Percentiles rank a stretch among this genome's conserved stretches.
Evolutionary conservation across 805 yeast genomes (phyloP).

Genomic region (Candida schatavii): DNA sequence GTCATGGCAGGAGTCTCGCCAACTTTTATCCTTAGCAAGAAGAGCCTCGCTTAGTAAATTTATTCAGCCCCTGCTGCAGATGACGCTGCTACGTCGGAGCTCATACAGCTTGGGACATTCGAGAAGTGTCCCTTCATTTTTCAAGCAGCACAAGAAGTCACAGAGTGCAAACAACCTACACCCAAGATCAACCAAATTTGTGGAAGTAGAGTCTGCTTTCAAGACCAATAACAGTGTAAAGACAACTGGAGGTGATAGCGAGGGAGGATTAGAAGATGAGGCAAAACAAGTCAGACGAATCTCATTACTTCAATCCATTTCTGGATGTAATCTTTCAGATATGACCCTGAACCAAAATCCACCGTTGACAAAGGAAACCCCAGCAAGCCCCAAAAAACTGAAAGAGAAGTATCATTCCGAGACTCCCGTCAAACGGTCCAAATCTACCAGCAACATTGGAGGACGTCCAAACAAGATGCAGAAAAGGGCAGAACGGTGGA

Average conservation of each 20-base stretch:
- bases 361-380: not conserved
- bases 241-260: not conserved
- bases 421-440: conserved; percentile 20
- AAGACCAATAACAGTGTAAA: conserved; percentile 1
- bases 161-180: not conserved
- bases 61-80: conserved; percentile 1
- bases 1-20: not conserved
- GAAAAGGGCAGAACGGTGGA: conserved; percentile 19
- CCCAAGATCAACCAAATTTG: conserved; percentile 4
- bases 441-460: conserved; percentile 20
- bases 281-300: conserved; percentile 2
- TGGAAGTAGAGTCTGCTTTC: conserved; percentile 7
- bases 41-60: conserved; percentile 3
- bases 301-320: conserved; percentile 7
- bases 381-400: not conserved
- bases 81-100: conserved; percentile 1
- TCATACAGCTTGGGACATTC: conserved; percentile 7
- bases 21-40: not conserved
- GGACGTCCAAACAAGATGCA: conserved; percentile 10
- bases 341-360: not conserved
- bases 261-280: not conserved
- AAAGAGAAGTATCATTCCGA: not conserved
- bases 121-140: conserved; percentile 13
- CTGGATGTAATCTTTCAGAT: conserved; percentile 4
- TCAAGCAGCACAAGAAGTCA: not conserved